Evolutionary conservation across 495 filamentous ascomycete species (phyloP).

Genomic region (Neurospora sp.): DNA sequence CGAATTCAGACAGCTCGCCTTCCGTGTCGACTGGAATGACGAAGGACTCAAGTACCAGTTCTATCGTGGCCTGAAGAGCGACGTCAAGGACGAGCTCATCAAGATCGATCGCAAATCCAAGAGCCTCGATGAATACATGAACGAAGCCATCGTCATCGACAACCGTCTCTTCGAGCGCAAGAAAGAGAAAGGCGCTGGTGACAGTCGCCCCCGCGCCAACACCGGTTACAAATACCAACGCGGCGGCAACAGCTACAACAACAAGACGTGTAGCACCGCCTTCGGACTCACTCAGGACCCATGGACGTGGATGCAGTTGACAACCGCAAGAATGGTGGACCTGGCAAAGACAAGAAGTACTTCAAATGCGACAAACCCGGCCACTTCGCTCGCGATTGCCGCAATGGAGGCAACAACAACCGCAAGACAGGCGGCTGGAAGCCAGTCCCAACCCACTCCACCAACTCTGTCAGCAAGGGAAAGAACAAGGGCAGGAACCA

Average conservation of each 20-base stretch:
- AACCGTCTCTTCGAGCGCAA: not conserved
- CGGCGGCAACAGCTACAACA: not conserved
- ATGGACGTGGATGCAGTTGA: not conserved
- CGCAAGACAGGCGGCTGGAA: not conserved
- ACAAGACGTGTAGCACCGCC: not conserved
- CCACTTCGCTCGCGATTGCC: not conserved
- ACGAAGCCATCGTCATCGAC: not conserved
- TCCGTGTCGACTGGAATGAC: not conserved
- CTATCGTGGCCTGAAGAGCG: not conserved
- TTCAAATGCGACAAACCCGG: not conserved
- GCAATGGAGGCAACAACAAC: not conserved
- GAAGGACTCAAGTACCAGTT: not conserved
- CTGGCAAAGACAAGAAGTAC: not conserved
- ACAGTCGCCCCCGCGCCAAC: not conserved
- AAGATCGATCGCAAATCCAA: not conserved
- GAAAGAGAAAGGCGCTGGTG: not conserved
- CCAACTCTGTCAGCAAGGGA: not conserved
- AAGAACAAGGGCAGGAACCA: not conserved
- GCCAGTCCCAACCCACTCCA: not conserved
- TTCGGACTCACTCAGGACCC: fast-evolving
- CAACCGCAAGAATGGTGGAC: not conserved
- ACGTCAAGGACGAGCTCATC: not conserved
- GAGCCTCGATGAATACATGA: not conserved
- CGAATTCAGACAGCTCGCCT: not conserved
- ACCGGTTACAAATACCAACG: not conserved